Evolutionary conservation across 73 alveolate genomes (phyloP), one percentile per base, ranked within the genome.

Genomic region (Durusdinium trenchii): DNA sequence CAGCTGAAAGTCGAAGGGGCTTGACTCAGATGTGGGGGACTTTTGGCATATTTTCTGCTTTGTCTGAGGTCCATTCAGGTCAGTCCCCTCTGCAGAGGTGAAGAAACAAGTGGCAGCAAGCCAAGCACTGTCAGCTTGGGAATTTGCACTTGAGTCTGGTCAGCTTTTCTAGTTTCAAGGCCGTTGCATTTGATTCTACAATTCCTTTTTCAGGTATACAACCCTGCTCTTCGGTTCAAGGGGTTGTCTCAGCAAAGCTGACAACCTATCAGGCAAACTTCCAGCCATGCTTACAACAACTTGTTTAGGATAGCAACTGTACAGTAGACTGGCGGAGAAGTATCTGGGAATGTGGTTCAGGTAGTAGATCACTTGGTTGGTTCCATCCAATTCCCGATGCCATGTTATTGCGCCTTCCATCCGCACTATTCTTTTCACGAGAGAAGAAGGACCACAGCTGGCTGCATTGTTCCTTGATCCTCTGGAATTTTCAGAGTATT

Each of bases 51-150:
- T n/a, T n/a, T n/a, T n/a, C n/a, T n/a, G 36, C 12, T 40, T 69
- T 12, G 1, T 9, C 48, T 32, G 52, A 89, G 96, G 96, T 12
- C 96, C 96, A 3, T 89, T 89, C 43, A 64, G 69, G 85, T 89
- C 86, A 40, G 40, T 62, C 10, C 86, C 87, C 26, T 43, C 84
- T 2, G 57, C 30, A 23, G 96, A 89, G 86, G 69, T 47, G 14
- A 89, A 89, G 96, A 89, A 89, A 40, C 86, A 64, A 51, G 86
- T 89, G 86, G 96, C 18, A 42, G 35, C 42, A 86, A 50, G 73
- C 96, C 43, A 30, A 50, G 73, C 40, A 26, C 35, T 3, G 30
- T 42, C 40, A 0, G n/a, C 42, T 40, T 20, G 89, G 89, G 14
- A 40, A 18, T 28, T 78, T 78, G 45, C 36, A n/a, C 0, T 12